Percentiles rank a stretch among this genome's conserved stretches.
phyloP scores from a whole-genome alignment of 148 eudicot genomes.

The Chenopodium formosanum region DNA sequence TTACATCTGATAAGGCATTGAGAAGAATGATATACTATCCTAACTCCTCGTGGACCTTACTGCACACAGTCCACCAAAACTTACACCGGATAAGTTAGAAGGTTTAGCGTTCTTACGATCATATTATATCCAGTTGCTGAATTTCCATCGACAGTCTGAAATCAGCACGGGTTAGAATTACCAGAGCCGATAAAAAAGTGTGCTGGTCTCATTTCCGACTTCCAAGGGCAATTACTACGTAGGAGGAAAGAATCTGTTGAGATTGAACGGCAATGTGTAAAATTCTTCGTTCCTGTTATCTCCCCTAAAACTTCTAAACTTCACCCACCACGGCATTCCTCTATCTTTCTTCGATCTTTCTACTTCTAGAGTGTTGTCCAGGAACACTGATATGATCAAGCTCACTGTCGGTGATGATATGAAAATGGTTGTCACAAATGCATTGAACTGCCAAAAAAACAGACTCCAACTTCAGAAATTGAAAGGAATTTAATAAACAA shows the following conservation, averaged over 20 bases:
- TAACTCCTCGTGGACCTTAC: conserved; percentile 22
- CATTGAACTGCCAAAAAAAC: conserved; percentile 71
- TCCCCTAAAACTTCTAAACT: conserved; percentile 92
- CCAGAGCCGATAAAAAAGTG: conserved; percentile 6
- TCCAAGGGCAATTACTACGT: conserved; percentile 40
- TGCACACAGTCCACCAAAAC: conserved; percentile 34
- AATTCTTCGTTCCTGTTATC: conserved; percentile 95
- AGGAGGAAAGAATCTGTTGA: conserved; percentile 98
- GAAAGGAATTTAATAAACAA: neutral
- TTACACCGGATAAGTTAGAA: conserved; percentile 14
- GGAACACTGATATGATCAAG: conserved; percentile 79
- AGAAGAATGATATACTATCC: conserved; percentile 27
- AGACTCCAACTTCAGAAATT: neutral
- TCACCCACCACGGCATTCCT: conserved; percentile 99
- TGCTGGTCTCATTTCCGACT: neutral
- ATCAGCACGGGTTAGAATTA: conserved; percentile 19
- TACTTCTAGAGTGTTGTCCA: conserved; percentile 94
- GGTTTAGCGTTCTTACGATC: conserved; percentile 8
- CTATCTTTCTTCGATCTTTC: conserved; percentile 89
- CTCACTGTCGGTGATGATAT: conserved; percentile 86
- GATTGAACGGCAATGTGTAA: conserved; percentile 94
- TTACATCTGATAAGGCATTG: conserved; percentile 18
- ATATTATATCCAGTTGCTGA: conserved; percentile 23
- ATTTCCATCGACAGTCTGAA: conserved; percentile 7
- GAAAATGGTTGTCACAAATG: conserved; percentile 84